phyloP scores from a whole-genome alignment of 805 yeast species.

The Lachancea dasiensis region DNA sequence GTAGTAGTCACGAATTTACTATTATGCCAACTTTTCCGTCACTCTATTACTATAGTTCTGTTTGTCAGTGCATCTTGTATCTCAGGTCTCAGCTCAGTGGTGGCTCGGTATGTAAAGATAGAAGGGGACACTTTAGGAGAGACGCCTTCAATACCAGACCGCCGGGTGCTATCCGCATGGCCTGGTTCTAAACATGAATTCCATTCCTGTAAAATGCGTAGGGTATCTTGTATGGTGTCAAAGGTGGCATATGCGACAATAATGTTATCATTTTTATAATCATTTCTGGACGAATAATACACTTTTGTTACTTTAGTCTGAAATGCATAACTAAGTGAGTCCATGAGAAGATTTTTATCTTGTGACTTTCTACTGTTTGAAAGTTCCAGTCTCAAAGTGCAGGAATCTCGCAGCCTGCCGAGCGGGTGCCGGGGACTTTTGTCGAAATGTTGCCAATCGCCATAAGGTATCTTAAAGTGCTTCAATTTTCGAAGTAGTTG shows the following conservation, averaged over 20 bases:
- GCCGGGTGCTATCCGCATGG: too few species aligned
- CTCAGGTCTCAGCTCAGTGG: background rate
- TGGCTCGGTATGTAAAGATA: constrained; percentile 3
- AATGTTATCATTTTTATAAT: constrained; percentile 8
- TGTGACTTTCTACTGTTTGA: constrained; percentile 6
- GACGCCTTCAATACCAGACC: constrained; percentile 6
- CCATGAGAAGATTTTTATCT: constrained; percentile 6
- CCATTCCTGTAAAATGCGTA: constrained; percentile 12
- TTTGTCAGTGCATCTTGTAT: constrained; percentile 1
- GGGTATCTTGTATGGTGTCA: constrained; percentile 11
- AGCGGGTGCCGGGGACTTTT: constrained; percentile 1
- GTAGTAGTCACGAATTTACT: too few species aligned
- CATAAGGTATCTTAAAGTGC: constrained; percentile 22
- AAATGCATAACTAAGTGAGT: constrained; percentile 4
- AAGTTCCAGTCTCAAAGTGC: constrained; percentile 18
- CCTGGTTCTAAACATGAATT: too few species aligned
- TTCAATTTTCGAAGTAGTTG: constrained; percentile 24
- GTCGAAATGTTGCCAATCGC: constrained; percentile 21
- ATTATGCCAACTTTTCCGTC: too few species aligned
- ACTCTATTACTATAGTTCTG: background rate
- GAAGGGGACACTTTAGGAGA: constrained; percentile 3
- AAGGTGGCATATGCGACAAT: constrained; percentile 19
- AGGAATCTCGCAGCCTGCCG: constrained; percentile 13
- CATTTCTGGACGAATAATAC: constrained; percentile 20
- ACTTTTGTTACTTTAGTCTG: constrained; percentile 12